These are phyloP conservation scores for Calonectria leucothoes DNA, from an alignment of 2,329 filamentous ascomycete genomes.

Conservation along the genomic window DNA sequence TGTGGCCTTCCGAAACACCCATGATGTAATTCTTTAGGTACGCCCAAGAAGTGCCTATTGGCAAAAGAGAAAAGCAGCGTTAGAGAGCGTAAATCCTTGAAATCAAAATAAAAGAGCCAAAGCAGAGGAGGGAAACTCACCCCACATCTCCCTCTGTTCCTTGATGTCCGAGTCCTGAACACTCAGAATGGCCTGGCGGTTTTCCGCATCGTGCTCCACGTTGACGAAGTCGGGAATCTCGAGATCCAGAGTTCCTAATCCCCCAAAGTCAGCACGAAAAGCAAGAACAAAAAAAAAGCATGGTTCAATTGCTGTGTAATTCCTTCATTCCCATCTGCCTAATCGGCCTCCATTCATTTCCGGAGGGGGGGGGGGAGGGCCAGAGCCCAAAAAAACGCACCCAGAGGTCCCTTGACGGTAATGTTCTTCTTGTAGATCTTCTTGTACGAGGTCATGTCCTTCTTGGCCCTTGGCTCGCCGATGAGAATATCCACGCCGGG, in stretches of 20 bases:
- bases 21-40: conserved; percentile 92
- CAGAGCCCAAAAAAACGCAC: conserved; percentile 57
- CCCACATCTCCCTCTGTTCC: conserved; percentile 96
- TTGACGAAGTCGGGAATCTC: conserved; percentile 83
- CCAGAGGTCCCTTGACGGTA: conserved; percentile 84
- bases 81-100: conserved; percentile 3
- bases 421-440: conserved; percentile 74
- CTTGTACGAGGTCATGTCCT: conserved; percentile 69
- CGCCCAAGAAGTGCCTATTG: conserved; percentile 84
- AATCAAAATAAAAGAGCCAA: neutral
- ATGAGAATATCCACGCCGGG: conserved; percentile 83
- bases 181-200: conserved; percentile 73
- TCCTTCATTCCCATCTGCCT: no score
- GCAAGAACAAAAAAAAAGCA: no score
- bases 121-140: no score
- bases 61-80: conserved; percentile 10
- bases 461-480: conserved; percentile 68
- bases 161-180: conserved; percentile 76
- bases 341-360: no score
- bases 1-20: conserved; percentile 96
- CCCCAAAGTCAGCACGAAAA: conserved; percentile 26
- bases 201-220: conserved; percentile 73
- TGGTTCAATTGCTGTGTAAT: no score
- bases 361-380: no score
- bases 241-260: conserved; percentile 79